Evolutionary conservation across 225 moss, liverwort and hornwort genomes (phyloP).

Genomic region (Antitrichia curtipendula): DNA sequence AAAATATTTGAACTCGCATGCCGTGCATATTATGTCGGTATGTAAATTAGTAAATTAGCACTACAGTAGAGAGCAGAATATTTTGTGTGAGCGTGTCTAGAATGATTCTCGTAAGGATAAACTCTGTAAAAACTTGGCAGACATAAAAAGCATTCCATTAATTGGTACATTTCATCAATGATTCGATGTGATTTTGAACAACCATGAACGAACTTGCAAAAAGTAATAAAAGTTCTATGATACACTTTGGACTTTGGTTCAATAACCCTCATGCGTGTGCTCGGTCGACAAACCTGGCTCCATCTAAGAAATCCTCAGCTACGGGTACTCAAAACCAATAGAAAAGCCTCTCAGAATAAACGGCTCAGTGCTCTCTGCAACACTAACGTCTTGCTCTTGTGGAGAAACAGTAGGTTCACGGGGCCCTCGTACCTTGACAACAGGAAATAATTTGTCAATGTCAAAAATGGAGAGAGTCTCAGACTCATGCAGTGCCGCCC

Average conservation of each 20-base stretch:
- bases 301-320: background rate
- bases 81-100: background rate
- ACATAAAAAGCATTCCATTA: background rate
- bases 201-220: background rate
- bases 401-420: background rate
- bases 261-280: background rate
- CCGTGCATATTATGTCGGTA: background rate
- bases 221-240: background rate
- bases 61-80: background rate
- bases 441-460: background rate
- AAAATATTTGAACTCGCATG: background rate
- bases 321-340: background rate
- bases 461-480: background rate
- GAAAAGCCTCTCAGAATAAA: background rate
- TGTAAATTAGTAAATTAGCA: background rate
- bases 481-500: conserved; percentile 15
- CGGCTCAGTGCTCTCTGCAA: background rate
- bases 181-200: background rate
- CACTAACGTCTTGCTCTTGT: background rate
- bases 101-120: background rate
- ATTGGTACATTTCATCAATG: background rate
- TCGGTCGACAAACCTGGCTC: background rate
- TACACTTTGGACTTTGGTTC: conserved; percentile 10
- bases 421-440: conserved; percentile 1
- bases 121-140: background rate